Base-by-base conservation (phyloP, 1,139 yeast genomes). In the Hyphopichia pseudoburtonii region DNA sequence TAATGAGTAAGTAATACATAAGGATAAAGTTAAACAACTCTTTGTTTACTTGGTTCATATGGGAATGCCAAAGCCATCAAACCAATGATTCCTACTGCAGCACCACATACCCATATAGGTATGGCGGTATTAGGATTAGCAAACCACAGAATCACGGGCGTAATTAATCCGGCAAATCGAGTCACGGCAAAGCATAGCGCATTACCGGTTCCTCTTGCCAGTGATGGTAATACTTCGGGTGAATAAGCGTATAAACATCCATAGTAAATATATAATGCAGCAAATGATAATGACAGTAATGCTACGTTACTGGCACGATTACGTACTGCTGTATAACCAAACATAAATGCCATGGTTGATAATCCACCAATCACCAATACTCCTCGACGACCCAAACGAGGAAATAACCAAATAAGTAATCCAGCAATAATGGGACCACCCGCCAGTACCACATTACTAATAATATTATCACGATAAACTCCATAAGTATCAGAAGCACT, bases 21-120 rank as follows among this genome's bases (percentile, higher is more conserved):
- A 21, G 10, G 10, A 24, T 8, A 8, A 8, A 5, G 6, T n/a
- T 28, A 54, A 9, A 54, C 60, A 14, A 44, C 42, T 48, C 70
- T 56, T 36, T 52, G 55, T 36, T 52, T 60, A 28, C 53, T 47
- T 33, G 70, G 69, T 44, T 64, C 70, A 41, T 55, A 64, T 7
- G 70, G 69, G 39, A 64, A 51, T 9, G 55, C 42, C 29, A 63
- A 42, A 1, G 70, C 64, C 22, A 57, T 39, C 11, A 57, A 14
- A 1, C 66, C 70, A 44, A 64, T 56, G 4, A 53, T 39, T 8
- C 64, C 66, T 33, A 64, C 53, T 32, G 54, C 53, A 1, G 63
- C 64, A 5, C 64, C 69, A 52, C 68, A 64, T 17, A 60, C 51
- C 56, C 62, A 64, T 36, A 64, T 61, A 6, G 70, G 69, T n/a